Percentiles rank a stretch among this genome's conserved stretches.
These are phyloP conservation scores for Cucumis hystrix DNA, from an alignment of 306 rosid genomes.

Conservation along the genomic window DNA sequence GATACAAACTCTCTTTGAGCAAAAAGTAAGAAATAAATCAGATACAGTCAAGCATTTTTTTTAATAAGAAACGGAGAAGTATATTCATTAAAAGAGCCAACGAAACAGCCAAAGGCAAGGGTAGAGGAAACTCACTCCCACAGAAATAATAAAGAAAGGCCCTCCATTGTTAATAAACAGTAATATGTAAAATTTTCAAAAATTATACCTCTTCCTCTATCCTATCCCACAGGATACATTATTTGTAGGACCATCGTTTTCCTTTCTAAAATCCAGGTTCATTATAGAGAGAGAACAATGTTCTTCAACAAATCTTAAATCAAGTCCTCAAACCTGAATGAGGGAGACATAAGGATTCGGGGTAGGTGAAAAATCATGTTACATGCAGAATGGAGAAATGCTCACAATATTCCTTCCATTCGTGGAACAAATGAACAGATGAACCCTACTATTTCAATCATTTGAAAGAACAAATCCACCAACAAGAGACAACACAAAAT, in stretches of 20 bases:
- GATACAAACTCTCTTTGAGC: neutral
- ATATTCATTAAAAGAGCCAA: no score
- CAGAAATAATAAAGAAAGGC: no score
- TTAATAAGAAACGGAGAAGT: no score
- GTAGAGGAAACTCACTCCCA: no score
- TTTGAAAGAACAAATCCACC: neutral
- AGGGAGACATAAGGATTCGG: neutral
- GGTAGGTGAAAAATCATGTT: neutral
- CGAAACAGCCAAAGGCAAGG: no score
- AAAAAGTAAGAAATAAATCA: neutral
- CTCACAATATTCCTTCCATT: neutral
- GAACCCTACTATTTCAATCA: neutral
- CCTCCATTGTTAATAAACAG: no score
- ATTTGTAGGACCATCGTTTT: neutral
- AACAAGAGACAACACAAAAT: neutral
- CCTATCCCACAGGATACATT: neutral
- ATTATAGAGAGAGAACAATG: neutral
- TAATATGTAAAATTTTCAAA: neutral
- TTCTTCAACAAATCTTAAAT: neutral
- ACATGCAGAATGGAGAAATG: neutral
- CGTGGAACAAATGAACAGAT: neutral
- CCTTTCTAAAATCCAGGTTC: neutral
- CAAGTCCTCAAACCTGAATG: neutral
- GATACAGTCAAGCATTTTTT: neutral
- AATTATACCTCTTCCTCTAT: neutral